Evolutionary conservation across 352 stramenopile species (phyloP), one percentile per base, ranked within the genome.

Genomic region (Globisporangium emineosum): DNA sequence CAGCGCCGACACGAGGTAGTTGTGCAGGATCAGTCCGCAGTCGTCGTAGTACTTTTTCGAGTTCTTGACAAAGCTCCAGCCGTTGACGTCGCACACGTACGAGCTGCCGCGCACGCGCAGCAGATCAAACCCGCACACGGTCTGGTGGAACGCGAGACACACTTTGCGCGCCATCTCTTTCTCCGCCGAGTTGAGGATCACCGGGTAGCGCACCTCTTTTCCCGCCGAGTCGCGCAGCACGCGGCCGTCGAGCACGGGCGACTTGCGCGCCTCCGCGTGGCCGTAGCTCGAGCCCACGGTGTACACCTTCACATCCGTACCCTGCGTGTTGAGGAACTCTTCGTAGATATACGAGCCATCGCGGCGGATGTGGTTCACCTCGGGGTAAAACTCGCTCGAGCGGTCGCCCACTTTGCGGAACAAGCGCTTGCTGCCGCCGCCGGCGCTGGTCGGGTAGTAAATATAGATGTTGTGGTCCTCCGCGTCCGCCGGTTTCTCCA

Each of bases 401-500:
- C 89, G 87, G 65, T 98, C 89, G 52, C 88, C 88, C 13, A 99
- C 93, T 78, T 99, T 99, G 12, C 98, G 94, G 76, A 99, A 99
- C 2, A 99, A 73, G 23, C 98, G 97, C 72, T 99, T 99, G 71
- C 95, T 99, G 29, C 98, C 98, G 25, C 98, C 98, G 29, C 98
- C 98, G 12, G 97, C 97, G 60, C 84, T 98, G 25, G 91, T 97
- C 0, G 97, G 98, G 70, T 99, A 99, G 76, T 99, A 99, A 70
- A 99, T 99, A 72, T 98, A 97, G 65, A 99, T 97, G 70, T 99
- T 99, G 77, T 99, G 98, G 83, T 99, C 97, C 65, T 99, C 98
- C 0, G 97, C 97, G 74, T 99, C 86, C 1, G 98, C 96, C 0
- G 98, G 98, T 78, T 99, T 99, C 77, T 99, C 98, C 0, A 99